Evolutionary conservation across 768 basidiomycete genomes (phyloP), one percentile per base, ranked within the genome.

Genomic region (Suillus decipiens): DNA sequence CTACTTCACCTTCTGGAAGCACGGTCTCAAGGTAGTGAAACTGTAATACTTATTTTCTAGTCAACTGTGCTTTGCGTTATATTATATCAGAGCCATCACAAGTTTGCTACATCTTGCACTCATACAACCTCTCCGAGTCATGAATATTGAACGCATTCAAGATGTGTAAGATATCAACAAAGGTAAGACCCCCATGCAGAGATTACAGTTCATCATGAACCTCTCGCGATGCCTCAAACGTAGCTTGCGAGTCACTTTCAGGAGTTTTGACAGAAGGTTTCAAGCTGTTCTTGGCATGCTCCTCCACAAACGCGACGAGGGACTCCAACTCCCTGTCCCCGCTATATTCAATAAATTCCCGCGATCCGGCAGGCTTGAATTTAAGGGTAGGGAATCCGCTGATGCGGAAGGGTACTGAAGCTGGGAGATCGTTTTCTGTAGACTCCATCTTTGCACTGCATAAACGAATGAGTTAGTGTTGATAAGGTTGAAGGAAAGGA

Each of bases 1-100:
- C 58, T 96, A 92, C 76, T 86, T 96, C 77, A 95, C 89, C 37
- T 92, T 96, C 84, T 98, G 96, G 96, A 96, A 92, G 80, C 86
- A 98, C 78, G 96, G 97, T 43, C 76, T 95, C 68, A 93, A 95
- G 79, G 83, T 87, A 76, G 72, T 84, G 64, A 95, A 95, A 76
- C 82, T 88, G 66, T 94, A 73, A 72, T 67, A 66, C 65, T 60
- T 68, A 59, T 43, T 56, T 47, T 5, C 42, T 1, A 12, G 6
- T 69, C 68, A 60, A 28, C 11, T 28, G 28, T 41, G n/a, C 54
- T 42, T 50, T 1, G 11, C n/a, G 22, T 37, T 43, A 31, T 59
- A 62, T 59, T 37, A 62, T 64, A 22, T 42, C 31, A 61, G 37
- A 60, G 36, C 33, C 22, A 60, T 60, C 22, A 42, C 55, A 5